Conservation (phyloP, 2,329 filamentous ascomycete species). For the Seiridium unicorne region DNA sequence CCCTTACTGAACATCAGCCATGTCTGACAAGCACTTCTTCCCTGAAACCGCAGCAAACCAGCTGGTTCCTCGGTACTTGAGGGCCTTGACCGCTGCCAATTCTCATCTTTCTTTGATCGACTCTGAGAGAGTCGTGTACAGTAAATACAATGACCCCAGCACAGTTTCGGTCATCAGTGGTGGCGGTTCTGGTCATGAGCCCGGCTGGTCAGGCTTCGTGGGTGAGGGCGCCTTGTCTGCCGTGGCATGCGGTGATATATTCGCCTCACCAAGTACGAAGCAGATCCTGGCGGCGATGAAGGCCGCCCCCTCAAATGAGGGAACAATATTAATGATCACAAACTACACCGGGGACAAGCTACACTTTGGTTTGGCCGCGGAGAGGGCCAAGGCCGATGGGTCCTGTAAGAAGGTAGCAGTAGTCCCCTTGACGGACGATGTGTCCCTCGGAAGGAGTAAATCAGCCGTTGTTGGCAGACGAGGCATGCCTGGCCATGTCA, state of each 20-base stretch:
- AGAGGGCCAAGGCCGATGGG: slow-evolving; percentile 63
- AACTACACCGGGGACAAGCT: slow-evolving; percentile 73
- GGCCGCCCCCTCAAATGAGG: slow-evolving; percentile 59
- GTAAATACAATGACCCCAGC: slow-evolving; percentile 25
- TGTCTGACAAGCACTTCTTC: slow-evolving; percentile 13
- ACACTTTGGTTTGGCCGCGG: slow-evolving; percentile 73
- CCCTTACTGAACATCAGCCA: not conserved
- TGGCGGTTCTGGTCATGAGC: slow-evolving; percentile 72
- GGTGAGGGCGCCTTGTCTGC: slow-evolving; percentile 67
- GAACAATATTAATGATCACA: slow-evolving; percentile 70
- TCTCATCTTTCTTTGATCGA: slow-evolving; percentile 39
- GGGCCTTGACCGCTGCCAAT: slow-evolving; percentile 19
- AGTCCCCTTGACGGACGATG: slow-evolving; percentile 72
- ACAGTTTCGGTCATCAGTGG: slow-evolving; percentile 61
- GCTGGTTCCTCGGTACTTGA: slow-evolving; percentile 21
- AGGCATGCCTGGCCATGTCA: slow-evolving; percentile 65
- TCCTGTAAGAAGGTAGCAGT: slow-evolving; percentile 65
- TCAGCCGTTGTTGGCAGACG: slow-evolving; percentile 70
- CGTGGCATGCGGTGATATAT: slow-evolving; percentile 72
- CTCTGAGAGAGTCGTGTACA: slow-evolving; percentile 38
- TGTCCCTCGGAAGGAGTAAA: slow-evolving; percentile 64
- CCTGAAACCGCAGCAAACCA: slow-evolving; percentile 16
- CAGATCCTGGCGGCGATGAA: slow-evolving; percentile 66
- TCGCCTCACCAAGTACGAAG: slow-evolving; percentile 71
- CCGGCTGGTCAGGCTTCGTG: slow-evolving; percentile 69